Evolutionary conservation across 306 rosid species (phyloP).

Genomic region (Vigna unguiculata): DNA sequence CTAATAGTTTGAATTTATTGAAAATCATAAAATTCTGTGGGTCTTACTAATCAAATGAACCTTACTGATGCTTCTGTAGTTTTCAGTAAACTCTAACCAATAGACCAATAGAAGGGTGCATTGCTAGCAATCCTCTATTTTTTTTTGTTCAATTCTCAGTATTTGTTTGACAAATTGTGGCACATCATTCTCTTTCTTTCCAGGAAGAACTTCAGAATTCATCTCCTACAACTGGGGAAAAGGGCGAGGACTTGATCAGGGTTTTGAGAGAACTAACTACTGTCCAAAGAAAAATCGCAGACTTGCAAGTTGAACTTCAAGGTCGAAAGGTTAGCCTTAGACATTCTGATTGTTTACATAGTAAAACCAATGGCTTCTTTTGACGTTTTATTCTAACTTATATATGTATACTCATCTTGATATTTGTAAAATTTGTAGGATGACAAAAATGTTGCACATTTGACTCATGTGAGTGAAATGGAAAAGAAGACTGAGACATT

Average conservation of each 20-base stretch:
- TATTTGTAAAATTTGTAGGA: constrained; percentile 59
- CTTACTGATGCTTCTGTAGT: background rate
- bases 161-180: constrained; percentile 9
- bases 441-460: constrained; percentile 93
- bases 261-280: constrained; percentile 85
- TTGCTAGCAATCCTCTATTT: background rate
- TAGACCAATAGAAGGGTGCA: background rate
- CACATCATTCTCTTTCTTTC: constrained; percentile 8
- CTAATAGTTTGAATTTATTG: background rate
- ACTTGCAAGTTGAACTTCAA: constrained; percentile 98
- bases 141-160: background rate
- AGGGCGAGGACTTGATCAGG: constrained; percentile 82
- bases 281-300: constrained; percentile 91
- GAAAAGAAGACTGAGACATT: constrained; percentile 87
- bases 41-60: background rate
- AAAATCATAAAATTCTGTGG: background rate
- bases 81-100: background rate
- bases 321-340: constrained; percentile 76
- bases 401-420: constrained; percentile 37
- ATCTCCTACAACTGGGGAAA: constrained; percentile 66
- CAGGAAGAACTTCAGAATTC: constrained; percentile 75
- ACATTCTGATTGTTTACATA: constrained; percentile 11
- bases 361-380: background rate
- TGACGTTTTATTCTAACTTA: background rate
- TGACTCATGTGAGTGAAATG: constrained; percentile 96